Evolutionary conservation across 306 rosid genomes (phyloP).

Genomic region (Betula pendula): DNA sequence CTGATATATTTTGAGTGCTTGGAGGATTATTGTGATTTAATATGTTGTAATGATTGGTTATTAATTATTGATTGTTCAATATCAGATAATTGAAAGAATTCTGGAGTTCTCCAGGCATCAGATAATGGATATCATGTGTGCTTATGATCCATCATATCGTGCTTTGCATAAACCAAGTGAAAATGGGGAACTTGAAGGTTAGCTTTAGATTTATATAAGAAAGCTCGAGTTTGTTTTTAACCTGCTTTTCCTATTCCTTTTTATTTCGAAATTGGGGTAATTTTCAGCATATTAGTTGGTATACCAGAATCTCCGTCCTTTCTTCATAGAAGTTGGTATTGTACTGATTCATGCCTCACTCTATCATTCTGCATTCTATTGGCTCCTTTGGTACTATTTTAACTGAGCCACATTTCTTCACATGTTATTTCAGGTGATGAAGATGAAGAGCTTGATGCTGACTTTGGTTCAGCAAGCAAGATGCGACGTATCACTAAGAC

Average conservation of each 20-base stretch:
- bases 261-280: not conserved
- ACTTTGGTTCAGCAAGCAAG: slow-evolving; percentile 81
- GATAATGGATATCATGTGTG: slow-evolving; percentile 92
- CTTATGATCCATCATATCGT: slow-evolving; percentile 87
- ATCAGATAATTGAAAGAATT: slow-evolving; percentile 91
- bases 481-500: slow-evolving; percentile 74
- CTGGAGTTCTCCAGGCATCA: slow-evolving; percentile 92
- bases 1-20: no score
- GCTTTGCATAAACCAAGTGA: slow-evolving; percentile 86
- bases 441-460: slow-evolving; percentile 70
- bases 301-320: not conserved
- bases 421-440: slow-evolving; percentile 58
- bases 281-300: slow-evolving; percentile 3
- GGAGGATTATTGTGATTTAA: slow-evolving; percentile 2
- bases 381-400: not conserved
- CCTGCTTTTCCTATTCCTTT: not conserved
- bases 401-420: not conserved
- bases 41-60: slow-evolving; percentile 7
- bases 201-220: slow-evolving; percentile 25
- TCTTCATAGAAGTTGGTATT: not conserved
- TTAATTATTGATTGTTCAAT: slow-evolving; percentile 24
- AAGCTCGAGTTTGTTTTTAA: slow-evolving; percentile 6
- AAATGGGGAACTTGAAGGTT: slow-evolving; percentile 74
- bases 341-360: not conserved
- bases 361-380: not conserved